Conservation (phyloP, 2,329 filamentous ascomycete species). For the Triangularia setosa region DNA sequence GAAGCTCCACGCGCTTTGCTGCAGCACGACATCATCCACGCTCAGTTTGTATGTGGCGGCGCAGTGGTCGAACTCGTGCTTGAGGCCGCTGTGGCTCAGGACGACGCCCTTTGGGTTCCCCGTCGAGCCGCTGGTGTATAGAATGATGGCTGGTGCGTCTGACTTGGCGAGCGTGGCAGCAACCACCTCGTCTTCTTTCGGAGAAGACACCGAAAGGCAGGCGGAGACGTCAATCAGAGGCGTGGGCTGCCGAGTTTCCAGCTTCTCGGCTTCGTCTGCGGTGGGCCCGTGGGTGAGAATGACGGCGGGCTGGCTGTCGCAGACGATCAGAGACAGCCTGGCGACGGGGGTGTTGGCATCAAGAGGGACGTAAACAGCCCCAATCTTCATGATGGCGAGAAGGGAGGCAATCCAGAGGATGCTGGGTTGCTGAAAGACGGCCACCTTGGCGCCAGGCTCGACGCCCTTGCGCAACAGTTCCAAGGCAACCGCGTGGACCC, state of each 20-base stretch:
- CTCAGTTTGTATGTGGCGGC: constrained; percentile 9
- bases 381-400: constrained; percentile 39
- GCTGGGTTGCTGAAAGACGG: constrained; percentile 37
- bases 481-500: no score
- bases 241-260: constrained; percentile 20
- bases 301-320: neutral
- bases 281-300: neutral
- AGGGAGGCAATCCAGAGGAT: constrained; percentile 35
- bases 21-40: constrained; percentile 26
- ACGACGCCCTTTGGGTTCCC: constrained; percentile 68
- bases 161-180: neutral
- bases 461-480: neutral
- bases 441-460: neutral
- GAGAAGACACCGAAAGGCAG: neutral
- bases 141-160: constrained; percentile 41
- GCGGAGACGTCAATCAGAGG: constrained; percentile 26
- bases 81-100: constrained; percentile 10
- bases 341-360: constrained; percentile 33
- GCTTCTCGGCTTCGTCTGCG: neutral
- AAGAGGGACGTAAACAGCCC: constrained; percentile 39
- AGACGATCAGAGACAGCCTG: neutral
- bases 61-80: constrained; percentile 19
- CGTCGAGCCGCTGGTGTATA: constrained; percentile 72
- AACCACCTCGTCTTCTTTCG: neutral
- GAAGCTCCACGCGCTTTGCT: constrained; percentile 35